Base-by-base conservation (phyloP, 177 flowering plant genomes). In the Vitis hybrid region DNA sequence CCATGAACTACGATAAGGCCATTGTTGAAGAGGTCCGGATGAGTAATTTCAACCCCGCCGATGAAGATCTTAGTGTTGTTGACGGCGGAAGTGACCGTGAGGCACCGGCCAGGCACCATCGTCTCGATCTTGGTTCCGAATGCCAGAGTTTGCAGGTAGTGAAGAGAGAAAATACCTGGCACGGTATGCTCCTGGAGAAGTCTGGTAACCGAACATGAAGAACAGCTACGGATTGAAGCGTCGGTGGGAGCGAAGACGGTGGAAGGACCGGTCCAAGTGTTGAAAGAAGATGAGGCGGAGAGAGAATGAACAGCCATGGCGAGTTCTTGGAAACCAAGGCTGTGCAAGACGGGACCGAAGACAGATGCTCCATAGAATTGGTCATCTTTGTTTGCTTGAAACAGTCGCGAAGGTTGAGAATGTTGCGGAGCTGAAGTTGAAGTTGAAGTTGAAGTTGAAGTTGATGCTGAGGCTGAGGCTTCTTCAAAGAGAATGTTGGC, bases 221-320 rank as follows among this genome's bases (percentile, higher is more conserved):
- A 9, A 72, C 90, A 88, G 20, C 80, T 60, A 58, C 73, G 79
- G 69, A 88, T 68, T 20, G 91, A 83, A 50, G 84, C 69, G 71
- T 85, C 89, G 52, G 85, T 64, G 9, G 89, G 84, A 22, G 92
- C 92, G 73, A 88, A 90, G 69, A 88, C 18, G 58, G 94, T 88
- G 70, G 77, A 73, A 18, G 89, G 88, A n/a, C 83, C 85, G 33
- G 72, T 75, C 83, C 85, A 85, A 20, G 77, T 53, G 5, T 71
- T 44, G 68, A 59, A 62, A 63, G 72, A n/a, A 24, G 82, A 69
- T 4, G 71, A 59, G 53, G 62, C 33, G 11, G 82, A 58, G 55
- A 85, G 85, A 2, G 88, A 76, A 1, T 80, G 80, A 9, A 77
- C 82, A 2, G 90, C 85, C 44, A 65, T 47, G 50, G 88, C 80